Conservation (phyloP, 306 rosid genomes). For the Corylus americana region DNA sequence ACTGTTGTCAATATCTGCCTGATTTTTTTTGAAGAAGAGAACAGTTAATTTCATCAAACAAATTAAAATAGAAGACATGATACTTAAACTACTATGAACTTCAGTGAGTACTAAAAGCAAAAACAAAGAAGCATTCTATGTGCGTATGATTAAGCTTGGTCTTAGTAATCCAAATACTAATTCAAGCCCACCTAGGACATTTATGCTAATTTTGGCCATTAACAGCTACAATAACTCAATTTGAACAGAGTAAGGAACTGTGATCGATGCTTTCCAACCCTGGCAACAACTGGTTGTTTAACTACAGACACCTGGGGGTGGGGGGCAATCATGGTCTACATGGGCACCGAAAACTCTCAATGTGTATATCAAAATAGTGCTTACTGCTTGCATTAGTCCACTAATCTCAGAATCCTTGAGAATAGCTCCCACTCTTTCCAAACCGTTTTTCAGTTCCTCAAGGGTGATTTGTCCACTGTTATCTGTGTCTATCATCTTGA, state of each 20-base stretch:
- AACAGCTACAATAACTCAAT: not conserved
- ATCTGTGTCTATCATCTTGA: conserved; percentile 88
- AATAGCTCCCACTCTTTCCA: conserved; percentile 79
- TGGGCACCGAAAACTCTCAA: conserved; percentile 11
- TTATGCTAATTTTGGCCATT: not conserved
- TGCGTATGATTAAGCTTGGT: not conserved
- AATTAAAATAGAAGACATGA: not conserved
- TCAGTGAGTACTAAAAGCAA: not conserved
- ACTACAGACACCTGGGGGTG: not conserved
- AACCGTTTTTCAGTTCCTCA: conserved; percentile 85
- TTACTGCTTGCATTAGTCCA: conserved; percentile 86
- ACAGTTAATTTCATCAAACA: conserved; percentile 8
- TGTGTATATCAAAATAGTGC: conserved; percentile 28
- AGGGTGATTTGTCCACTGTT: conserved; percentile 84
- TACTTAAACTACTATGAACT: not conserved
- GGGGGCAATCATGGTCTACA: not conserved
- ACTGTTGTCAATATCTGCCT: conserved; percentile 90
- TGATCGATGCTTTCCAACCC: not conserved
- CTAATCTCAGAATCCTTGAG: conserved; percentile 79
- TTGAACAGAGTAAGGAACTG: not conserved
- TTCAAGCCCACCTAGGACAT: not conserved
- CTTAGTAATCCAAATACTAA: not conserved
- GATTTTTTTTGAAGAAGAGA: conserved; percentile 27
- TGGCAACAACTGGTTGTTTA: not conserved
- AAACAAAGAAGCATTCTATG: not conserved